Evolutionary conservation across 75 land plant genomes (phyloP).

Genomic region (Cryptomeria japonica): DNA sequence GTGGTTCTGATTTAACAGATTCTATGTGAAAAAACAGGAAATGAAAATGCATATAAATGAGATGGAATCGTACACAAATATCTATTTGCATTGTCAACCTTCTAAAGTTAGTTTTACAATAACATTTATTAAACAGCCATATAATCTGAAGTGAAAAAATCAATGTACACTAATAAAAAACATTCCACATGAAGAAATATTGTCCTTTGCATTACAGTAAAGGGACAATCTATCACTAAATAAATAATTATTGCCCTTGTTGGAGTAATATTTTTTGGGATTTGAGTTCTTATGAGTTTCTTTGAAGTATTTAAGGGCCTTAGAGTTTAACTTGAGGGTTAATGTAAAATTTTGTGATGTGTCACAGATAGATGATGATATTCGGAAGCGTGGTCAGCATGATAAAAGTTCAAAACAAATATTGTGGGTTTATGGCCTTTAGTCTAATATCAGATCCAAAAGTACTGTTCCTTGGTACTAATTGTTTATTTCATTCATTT

Average conservation of each 20-base stretch:
- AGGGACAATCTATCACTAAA: too few relatives aligned
- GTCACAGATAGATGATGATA: conserved; percentile 7
- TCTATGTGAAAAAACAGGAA: too few relatives aligned
- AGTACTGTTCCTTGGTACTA: neutral
- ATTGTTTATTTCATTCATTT: neutral
- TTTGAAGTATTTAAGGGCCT: neutral
- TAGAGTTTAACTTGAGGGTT: neutral
- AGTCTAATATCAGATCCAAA: neutral
- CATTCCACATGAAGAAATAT: neutral
- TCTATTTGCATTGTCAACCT: neutral
- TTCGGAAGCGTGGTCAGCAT: neutral
- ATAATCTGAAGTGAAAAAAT: neutral
- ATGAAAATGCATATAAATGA: neutral
- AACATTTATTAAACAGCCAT: neutral
- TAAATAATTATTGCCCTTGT: neutral
- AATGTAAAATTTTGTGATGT: neutral
- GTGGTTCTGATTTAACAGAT: neutral
- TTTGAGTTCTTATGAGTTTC: neutral
- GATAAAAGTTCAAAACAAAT: neutral
- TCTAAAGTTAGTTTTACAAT: neutral
- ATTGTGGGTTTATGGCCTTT: neutral
- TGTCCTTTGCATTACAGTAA: too few relatives aligned
- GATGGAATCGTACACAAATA: neutral
- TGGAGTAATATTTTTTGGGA: neutral
- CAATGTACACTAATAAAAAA: neutral